These are phyloP conservation scores for Paraglomus brasilianum DNA, from an alignment of 192 early-diverging fungal genomes.

Conservation along the genomic window DNA sequence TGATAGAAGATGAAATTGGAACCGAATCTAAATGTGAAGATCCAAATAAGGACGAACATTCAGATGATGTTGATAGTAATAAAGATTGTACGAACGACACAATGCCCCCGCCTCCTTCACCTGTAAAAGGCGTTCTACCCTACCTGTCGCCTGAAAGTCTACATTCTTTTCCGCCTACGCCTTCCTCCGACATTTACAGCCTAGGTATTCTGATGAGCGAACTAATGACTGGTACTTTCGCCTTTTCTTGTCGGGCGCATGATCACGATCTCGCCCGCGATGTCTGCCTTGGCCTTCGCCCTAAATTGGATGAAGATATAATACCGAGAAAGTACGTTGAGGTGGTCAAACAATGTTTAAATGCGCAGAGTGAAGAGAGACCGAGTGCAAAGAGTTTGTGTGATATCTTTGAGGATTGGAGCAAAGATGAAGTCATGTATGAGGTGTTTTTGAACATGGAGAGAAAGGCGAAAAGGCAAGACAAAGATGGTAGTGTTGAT, in stretches of 20 bases:
- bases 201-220: conserved; percentile 50
- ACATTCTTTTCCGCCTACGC: not conserved
- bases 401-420: too few relatives aligned
- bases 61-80: too few relatives aligned
- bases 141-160: conserved; percentile 41
- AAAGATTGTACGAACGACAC: too few relatives aligned
- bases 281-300: conserved; percentile 35
- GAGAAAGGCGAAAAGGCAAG: too few relatives aligned
- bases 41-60: too few relatives aligned
- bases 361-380: not conserved
- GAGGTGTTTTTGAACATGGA: too few relatives aligned
- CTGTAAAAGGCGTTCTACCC: conserved; percentile 34
- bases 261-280: conserved; percentile 33
- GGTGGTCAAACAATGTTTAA: not conserved
- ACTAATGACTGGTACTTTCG: conserved; percentile 40
- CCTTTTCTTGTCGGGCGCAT: conserved; percentile 35
- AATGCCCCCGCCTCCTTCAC: too few relatives aligned
- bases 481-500: too few relatives aligned
- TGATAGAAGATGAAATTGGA: too few relatives aligned
- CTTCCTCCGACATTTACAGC: conserved; percentile 41
- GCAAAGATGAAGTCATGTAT: too few relatives aligned
- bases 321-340: not conserved
- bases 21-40: too few relatives aligned
- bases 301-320: not conserved
- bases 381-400: not conserved